phyloP scores from a whole-genome alignment of 352 stramenopile species.

The Pythium utonaiense region DNA sequence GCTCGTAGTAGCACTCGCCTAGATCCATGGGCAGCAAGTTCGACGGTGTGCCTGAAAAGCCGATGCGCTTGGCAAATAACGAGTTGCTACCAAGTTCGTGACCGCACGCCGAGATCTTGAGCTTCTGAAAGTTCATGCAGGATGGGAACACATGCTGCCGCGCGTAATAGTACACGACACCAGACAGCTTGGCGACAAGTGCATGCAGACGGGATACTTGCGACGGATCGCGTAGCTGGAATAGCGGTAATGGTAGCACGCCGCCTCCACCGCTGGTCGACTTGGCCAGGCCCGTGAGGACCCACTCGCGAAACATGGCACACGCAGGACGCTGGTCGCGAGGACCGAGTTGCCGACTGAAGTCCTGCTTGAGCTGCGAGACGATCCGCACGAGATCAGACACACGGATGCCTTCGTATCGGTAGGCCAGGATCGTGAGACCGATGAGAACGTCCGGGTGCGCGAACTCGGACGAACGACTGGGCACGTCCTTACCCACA shows the following conservation, averaged over 20 bases:
- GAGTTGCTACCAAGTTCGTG: conserved; percentile 99
- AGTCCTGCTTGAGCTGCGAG: conserved; percentile 87
- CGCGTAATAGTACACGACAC: conserved; percentile 98
- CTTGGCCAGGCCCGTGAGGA: conserved; percentile 40
- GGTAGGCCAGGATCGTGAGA: conserved; percentile 88
- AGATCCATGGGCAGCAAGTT: conserved; percentile 99
- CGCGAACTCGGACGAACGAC: conserved; percentile 97
- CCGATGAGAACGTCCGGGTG: conserved; percentile 97
- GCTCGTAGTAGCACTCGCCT: conserved; percentile 97
- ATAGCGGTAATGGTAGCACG: conserved; percentile 92
- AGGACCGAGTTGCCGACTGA: conserved; percentile 79
- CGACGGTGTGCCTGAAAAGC: conserved; percentile 98
- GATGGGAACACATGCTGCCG: conserved; percentile 98
- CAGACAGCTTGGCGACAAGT: conserved; percentile 91
- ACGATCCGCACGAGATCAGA: conserved; percentile 84
- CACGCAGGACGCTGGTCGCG: conserved; percentile 75
- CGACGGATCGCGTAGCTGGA: conserved; percentile 96
- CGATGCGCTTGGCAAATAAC: conserved; percentile 96
- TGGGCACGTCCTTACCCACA: conserved; percentile 99
- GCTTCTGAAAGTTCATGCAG: conserved; percentile 98
- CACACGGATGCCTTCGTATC: conserved; percentile 86
- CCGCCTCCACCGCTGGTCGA: conserved; percentile 36
- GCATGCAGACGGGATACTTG: conserved; percentile 95
- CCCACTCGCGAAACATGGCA: conserved; percentile 78
- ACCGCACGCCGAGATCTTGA: conserved; percentile 98